A percentile compares a stretch with the other conserved stretches of the same genome.
Evolutionary conservation across 345 rosid species (phyloP).

Genomic region (Aquilaria sinensis): DNA sequence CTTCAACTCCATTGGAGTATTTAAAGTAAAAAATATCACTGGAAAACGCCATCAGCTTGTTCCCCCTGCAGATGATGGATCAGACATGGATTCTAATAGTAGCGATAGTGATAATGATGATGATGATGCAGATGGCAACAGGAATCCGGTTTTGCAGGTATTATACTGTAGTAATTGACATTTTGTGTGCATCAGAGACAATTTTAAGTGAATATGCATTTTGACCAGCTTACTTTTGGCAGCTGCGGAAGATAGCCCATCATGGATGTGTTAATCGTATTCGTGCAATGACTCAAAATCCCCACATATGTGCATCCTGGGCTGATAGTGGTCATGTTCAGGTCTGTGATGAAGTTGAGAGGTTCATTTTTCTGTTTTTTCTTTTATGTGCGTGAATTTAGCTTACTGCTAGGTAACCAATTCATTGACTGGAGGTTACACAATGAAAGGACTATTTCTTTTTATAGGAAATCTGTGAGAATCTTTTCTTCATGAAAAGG

Average conservation of each 20-base stretch:
- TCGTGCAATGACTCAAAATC: conserved; percentile 80
- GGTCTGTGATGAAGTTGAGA: conserved; percentile 28
- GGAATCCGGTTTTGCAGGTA: conserved; percentile 65
- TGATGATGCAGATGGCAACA: conserved; percentile 47
- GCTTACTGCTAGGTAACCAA: not conserved
- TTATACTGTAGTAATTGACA: conserved; percentile 12
- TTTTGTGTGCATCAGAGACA: not conserved
- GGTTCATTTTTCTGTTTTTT: not conserved
- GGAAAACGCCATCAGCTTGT: conserved; percentile 78
- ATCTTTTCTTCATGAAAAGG: too few relatives aligned
- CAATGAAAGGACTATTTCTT: too few relatives aligned
- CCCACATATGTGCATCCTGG: conserved; percentile 95
- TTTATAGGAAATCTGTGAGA: too few relatives aligned
- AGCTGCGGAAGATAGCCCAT: conserved; percentile 78
- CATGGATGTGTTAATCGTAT: conserved; percentile 88
- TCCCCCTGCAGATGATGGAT: conserved; percentile 43
- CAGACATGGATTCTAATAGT: conserved; percentile 50
- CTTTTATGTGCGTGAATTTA: not conserved
- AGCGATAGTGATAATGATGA: conserved; percentile 80
- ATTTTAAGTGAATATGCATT: conserved; percentile 2
- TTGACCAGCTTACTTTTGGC: conserved; percentile 19
- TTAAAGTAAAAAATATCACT: conserved; percentile 63
- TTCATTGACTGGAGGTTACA: not conserved
- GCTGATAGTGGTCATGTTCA: conserved; percentile 88
- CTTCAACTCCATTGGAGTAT: conserved; percentile 74